A percentile compares a stretch with the other conserved stretches of the same genome.
Conservation (phyloP, 2,329 filamentous ascomycete genomes). For the Hysterium pulicare region DNA sequence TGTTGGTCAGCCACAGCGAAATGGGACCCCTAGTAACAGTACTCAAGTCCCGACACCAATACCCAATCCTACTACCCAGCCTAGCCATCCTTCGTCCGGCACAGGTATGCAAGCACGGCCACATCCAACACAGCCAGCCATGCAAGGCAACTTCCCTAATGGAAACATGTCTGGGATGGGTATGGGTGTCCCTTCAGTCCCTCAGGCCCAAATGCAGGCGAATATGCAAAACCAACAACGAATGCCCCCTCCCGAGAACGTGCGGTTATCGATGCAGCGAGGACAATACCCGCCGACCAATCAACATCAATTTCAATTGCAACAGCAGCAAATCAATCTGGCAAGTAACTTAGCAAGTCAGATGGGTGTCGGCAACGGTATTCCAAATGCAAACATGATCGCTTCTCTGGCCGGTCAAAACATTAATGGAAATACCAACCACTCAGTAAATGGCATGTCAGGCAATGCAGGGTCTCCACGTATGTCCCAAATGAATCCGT, state of each 20-base stretch:
- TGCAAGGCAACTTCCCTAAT: slow-evolving; percentile 49
- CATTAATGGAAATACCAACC: slow-evolving; percentile 23
- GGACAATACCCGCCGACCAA: slow-evolving; percentile 29
- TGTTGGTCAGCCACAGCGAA: slow-evolving; percentile 39
- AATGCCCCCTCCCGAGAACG: slow-evolving; percentile 46
- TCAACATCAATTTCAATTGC: slow-evolving; percentile 35
- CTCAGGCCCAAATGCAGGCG: slow-evolving; percentile 67
- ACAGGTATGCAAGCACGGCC: slow-evolving; percentile 31
- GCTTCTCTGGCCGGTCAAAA: slow-evolving; percentile 15
- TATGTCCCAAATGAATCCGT: slow-evolving; percentile 26
- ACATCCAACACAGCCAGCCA: slow-evolving; percentile 38
- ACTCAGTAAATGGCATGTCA: slow-evolving; percentile 32
- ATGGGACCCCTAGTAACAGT: slow-evolving; percentile 36
- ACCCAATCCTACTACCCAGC: slow-evolving; percentile 26
- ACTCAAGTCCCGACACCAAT: slow-evolving; percentile 27
- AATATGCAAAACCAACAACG: slow-evolving; percentile 56
- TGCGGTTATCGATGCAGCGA: slow-evolving; percentile 39
- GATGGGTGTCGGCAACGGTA: slow-evolving; percentile 29
- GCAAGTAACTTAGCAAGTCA: slow-evolving; percentile 29
- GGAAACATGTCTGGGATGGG: slow-evolving; percentile 50
- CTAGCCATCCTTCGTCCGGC: slow-evolving; percentile 12
- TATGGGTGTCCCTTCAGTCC: slow-evolving; percentile 57
- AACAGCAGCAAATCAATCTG: slow-evolving; percentile 38
- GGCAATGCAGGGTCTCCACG: slow-evolving; percentile 34
- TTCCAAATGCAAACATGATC: slow-evolving; percentile 24